A percentile compares a stretch with the other conserved stretches of the same genome.
Evolutionary conservation across 2,329 filamentous ascomycete species (phyloP).

Genomic region (Aureobasidium sp.): DNA sequence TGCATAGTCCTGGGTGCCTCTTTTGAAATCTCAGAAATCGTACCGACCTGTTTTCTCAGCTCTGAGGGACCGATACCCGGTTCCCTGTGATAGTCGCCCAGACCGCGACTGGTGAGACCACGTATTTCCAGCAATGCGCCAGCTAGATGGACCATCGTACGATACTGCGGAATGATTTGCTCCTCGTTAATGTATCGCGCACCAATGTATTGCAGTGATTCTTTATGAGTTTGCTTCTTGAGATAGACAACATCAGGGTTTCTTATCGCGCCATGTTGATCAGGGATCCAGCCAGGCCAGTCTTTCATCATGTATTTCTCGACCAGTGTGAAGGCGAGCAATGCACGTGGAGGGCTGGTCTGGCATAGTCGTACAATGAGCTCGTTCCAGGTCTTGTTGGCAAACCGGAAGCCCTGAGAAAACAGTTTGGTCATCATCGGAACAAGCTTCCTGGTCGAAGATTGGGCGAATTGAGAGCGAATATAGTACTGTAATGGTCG

Average conservation of each 20-base stretch:
- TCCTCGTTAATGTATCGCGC: constrained; percentile 22
- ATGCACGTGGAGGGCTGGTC: constrained; percentile 36
- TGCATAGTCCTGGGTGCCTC: constrained; percentile 34
- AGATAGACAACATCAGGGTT: constrained; percentile 22
- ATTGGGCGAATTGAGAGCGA: constrained; percentile 42
- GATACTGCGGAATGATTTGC: constrained; percentile 35
- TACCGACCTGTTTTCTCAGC: constrained; percentile 25
- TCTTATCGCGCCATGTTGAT: constrained; percentile 16
- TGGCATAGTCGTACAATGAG: constrained; percentile 62
- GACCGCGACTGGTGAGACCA: constrained; percentile 29
- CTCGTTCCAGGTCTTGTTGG: constrained; percentile 73
- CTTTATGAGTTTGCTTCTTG: constrained; percentile 22
- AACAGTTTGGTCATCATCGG: constrained; percentile 42
- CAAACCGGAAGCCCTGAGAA: constrained; percentile 62
- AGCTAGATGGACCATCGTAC: constrained; percentile 38
- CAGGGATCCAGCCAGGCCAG: constrained; percentile 64
- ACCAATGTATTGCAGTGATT: constrained; percentile 26
- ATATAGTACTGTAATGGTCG: constrained; percentile 47
- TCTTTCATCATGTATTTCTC: constrained; percentile 71
- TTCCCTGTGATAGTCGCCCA: constrained; percentile 23
- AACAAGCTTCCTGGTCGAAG: constrained; percentile 34
- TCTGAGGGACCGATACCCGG: constrained; percentile 21
- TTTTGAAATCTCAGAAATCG: constrained; percentile 26
- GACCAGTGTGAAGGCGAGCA: constrained; percentile 65
- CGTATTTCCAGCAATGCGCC: constrained; percentile 31